Percentiles rank a stretch among this genome's conserved stretches.
These are phyloP conservation scores for Metarhizium humberi DNA, from an alignment of 2,329 filamentous ascomycete species.

Conservation along the genomic window DNA sequence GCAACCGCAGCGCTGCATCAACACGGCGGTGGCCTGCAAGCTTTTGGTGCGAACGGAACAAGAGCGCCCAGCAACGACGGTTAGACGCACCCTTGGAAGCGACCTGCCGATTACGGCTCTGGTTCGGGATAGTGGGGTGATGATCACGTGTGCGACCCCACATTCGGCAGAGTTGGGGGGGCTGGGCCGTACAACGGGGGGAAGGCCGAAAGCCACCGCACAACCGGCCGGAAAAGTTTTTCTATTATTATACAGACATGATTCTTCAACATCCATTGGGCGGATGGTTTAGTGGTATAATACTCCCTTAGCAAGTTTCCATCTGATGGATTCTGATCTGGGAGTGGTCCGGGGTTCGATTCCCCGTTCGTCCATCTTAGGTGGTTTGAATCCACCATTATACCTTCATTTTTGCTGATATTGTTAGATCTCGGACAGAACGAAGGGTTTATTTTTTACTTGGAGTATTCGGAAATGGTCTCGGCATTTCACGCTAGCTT, in stretches of 20 bases:
- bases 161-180: background rate
- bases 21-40: constrained; percentile 4
- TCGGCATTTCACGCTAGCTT: no score
- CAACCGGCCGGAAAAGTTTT: background rate
- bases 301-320: constrained; percentile 6
- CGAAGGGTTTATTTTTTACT: no score
- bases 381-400: background rate
- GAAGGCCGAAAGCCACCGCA: no score
- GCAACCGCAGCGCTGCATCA: constrained; percentile 5
- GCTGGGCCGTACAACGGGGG: no score
- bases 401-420: background rate
- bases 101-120: constrained; percentile 1
- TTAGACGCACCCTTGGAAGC: background rate
- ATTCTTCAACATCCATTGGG: background rate
- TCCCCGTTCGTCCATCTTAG: constrained; percentile 5
- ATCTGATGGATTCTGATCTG: background rate
- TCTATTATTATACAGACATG: background rate
- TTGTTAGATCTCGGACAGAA: no score
- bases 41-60: background rate
- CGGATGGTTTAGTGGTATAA: constrained; percentile 9
- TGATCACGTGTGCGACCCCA: constrained; percentile 1
- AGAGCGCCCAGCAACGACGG: background rate
- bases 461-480: no score
- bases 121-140: background rate
- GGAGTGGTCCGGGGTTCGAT: constrained; percentile 14